A percentile compares a stretch with the other conserved stretches of the same genome.
These are phyloP conservation scores for Monilinia laxa DNA, from an alignment of 2,329 filamentous ascomycete species.

Conservation along the genomic window DNA sequence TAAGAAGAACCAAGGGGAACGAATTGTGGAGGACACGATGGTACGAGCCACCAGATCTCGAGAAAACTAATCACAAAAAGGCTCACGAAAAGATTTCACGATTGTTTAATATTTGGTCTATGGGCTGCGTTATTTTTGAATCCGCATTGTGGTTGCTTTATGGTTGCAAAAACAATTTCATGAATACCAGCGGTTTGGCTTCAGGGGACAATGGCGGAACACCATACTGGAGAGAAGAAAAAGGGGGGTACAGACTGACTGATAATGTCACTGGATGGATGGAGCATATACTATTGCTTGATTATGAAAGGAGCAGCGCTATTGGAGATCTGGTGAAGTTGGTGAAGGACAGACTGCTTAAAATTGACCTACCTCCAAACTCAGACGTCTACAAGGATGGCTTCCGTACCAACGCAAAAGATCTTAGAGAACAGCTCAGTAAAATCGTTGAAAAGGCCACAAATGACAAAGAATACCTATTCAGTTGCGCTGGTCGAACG, in stretches of 20 bases:
- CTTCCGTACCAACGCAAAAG: background rate
- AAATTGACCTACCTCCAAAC: background rate
- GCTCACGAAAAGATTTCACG: background rate
- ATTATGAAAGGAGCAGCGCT: background rate
- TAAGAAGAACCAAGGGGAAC: background rate
- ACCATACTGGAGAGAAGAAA: conserved; percentile 3
- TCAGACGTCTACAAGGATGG: background rate
- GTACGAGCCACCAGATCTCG: conserved; percentile 6
- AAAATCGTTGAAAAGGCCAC: background rate
- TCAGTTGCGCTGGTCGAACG: background rate
- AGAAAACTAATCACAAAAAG: background rate
- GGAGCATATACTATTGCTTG: background rate
- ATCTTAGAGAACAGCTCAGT: background rate
- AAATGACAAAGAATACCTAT: background rate
- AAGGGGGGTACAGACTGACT: background rate
- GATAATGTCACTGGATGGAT: background rate
- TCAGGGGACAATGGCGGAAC: background rate
- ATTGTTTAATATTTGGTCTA: conserved; percentile 15
- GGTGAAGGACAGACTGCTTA: background rate
- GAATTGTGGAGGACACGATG: conserved; percentile 11
- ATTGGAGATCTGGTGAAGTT: background rate
- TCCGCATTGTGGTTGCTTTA: conserved; percentile 11
- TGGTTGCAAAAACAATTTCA: background rate
- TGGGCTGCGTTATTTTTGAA: conserved; percentile 14
- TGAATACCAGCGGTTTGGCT: background rate